phyloP scores from a whole-genome alignment of 2,329 filamentous ascomycete genomes.

The Nannizziopsis arthrosporioides region DNA sequence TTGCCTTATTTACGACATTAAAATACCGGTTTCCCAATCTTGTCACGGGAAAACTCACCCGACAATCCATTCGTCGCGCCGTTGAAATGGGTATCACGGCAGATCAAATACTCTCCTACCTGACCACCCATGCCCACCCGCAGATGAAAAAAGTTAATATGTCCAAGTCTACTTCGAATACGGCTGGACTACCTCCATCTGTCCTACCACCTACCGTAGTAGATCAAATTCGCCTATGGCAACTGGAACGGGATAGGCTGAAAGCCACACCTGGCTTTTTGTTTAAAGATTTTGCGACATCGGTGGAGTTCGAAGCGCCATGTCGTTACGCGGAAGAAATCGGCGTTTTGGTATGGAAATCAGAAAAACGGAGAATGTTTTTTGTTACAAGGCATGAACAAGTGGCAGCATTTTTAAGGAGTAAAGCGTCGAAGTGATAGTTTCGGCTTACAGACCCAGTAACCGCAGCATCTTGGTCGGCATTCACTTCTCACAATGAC shows the following conservation, averaged over 20 bases:
- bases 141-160: conserved; percentile 62
- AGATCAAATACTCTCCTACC: conserved; percentile 88
- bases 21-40: conserved; percentile 89
- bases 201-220: conserved; percentile 89
- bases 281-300: conserved; percentile 74
- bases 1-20: conserved; percentile 78
- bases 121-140: conserved; percentile 84
- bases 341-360: conserved; percentile 80
- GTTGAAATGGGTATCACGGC: conserved; percentile 85
- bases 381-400: conserved; percentile 89
- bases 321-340: conserved; percentile 68
- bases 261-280: conserved; percentile 71
- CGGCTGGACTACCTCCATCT: conserved; percentile 38
- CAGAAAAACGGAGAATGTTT: conserved; percentile 67
- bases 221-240: conserved; percentile 95
- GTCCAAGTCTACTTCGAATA: conserved; percentile 30
- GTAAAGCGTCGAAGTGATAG: conserved; percentile 41
- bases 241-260: conserved; percentile 93
- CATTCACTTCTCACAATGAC: too few species aligned
- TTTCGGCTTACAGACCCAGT: not conserved
- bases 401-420: conserved; percentile 66
- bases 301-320: conserved; percentile 47
- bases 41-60: conserved; percentile 80
- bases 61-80: conserved; percentile 74
- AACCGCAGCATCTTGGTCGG: too few species aligned